Percentiles rank a stretch among this genome's conserved stretches.
Evolutionary conservation across 805 yeast species (phyloP).

Genomic region (Kregervanrija pseudodelftensis): DNA sequence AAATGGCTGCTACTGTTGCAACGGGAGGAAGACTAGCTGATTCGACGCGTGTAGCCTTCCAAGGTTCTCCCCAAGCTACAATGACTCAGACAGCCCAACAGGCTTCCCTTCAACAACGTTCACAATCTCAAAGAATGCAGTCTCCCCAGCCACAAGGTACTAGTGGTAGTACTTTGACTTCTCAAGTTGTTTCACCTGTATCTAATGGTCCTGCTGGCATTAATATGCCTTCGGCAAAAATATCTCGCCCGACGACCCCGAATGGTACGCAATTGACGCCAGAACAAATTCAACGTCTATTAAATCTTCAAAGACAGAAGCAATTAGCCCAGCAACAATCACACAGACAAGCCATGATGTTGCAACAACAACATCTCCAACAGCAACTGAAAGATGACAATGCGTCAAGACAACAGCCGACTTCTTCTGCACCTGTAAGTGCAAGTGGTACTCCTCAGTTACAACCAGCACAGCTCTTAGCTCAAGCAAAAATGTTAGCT

Average conservation of each 20-base stretch:
- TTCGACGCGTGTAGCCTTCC: too few species aligned
- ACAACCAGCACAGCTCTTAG: neutral
- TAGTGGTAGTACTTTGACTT: too few species aligned
- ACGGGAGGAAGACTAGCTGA: neutral
- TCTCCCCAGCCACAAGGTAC: too few species aligned
- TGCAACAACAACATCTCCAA: constrained; percentile 28
- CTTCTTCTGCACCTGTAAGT: neutral
- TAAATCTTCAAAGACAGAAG: constrained; percentile 46
- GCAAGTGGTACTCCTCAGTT: neutral
- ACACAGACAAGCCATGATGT: constrained; percentile 24
- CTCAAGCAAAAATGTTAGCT: too few species aligned
- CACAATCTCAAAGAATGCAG: too few species aligned
- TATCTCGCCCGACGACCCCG: constrained; percentile 37
- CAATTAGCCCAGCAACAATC: constrained; percentile 13
- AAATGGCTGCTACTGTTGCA: constrained; percentile 8
- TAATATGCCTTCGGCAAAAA: constrained; percentile 1
- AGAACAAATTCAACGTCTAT: constrained; percentile 53
- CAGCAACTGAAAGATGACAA: constrained; percentile 5
- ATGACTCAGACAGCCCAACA: neutral
- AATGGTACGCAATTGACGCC: constrained; percentile 52
- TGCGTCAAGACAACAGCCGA: neutral
- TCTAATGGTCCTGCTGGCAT: neutral
- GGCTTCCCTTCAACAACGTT: too few species aligned
- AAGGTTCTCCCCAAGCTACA: constrained; percentile 1
- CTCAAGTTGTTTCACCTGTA: neutral